phyloP scores from a whole-genome alignment of 2,329 filamentous ascomycete species.

The Dactylonectria macrodidyma region DNA sequence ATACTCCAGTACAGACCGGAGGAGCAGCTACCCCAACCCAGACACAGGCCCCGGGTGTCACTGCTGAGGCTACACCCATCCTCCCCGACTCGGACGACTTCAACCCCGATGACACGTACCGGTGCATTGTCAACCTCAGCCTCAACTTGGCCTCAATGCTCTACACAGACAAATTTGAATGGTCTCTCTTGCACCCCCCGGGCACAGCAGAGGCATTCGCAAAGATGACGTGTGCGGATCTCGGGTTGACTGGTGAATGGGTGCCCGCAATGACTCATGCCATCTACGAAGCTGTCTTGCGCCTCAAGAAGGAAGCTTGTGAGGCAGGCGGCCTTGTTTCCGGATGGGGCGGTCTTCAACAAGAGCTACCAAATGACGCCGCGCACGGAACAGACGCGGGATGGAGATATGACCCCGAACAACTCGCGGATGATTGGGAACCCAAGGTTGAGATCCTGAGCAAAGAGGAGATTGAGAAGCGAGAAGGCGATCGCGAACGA shows the following conservation, averaged over 20 bases:
- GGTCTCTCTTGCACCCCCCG: constrained; percentile 92
- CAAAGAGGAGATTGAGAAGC: constrained; percentile 97
- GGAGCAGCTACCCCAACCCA: constrained; percentile 64
- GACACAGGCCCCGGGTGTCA: constrained; percentile 67
- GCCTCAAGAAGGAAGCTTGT: constrained; percentile 95
- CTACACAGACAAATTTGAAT: constrained; percentile 98
- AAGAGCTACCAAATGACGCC: constrained; percentile 90
- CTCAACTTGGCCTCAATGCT: constrained; percentile 93
- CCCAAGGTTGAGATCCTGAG: constrained; percentile 85
- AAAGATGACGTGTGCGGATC: constrained; percentile 90
- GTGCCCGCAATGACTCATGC: constrained; percentile 94
- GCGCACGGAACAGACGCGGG: constrained; percentile 87
- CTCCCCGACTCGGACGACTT: constrained; percentile 76
- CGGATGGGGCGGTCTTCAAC: constrained; percentile 71
- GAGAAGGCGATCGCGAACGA: constrained; percentile 93
- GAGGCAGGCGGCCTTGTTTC: constrained; percentile 91
- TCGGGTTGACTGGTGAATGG: constrained; percentile 94
- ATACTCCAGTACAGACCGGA: constrained; percentile 71
- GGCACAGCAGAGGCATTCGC: constrained; percentile 95
- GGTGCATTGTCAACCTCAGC: constrained; percentile 91
- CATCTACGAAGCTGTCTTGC: constrained; percentile 94
- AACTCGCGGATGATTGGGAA: constrained; percentile 87
- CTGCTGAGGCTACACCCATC: constrained; percentile 78
- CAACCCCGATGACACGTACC: constrained; percentile 94
- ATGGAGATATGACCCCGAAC: constrained; percentile 96